phyloP scores from a whole-genome alignment of 495 filamentous ascomycete genomes.

The Hyaloscypha hepaticicola region DNA sequence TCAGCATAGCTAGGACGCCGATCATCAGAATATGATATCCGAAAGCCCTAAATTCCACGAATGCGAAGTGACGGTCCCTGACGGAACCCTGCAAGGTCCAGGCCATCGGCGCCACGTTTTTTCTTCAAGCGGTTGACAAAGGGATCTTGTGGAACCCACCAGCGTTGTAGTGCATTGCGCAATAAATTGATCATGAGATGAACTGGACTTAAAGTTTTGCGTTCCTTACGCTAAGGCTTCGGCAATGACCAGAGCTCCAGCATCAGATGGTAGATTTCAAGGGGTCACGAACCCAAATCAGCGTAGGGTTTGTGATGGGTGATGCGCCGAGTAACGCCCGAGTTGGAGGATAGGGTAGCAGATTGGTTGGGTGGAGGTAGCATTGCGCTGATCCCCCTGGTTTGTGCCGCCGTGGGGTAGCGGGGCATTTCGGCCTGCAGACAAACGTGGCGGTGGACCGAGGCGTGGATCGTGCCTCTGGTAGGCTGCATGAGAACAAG shows the following conservation, averaged over 20 bases:
- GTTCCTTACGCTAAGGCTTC: constrained; percentile 1
- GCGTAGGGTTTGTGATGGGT: background rate
- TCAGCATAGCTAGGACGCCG: background rate
- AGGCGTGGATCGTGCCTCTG: background rate
- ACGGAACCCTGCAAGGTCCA: background rate
- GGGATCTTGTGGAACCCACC: background rate
- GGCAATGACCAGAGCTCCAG: constrained; percentile 7
- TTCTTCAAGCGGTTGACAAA: background rate
- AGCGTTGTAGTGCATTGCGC: background rate
- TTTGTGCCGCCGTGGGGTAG: background rate
- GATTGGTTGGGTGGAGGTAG: constrained; percentile 1
- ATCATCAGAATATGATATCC: background rate
- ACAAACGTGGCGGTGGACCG: constrained; percentile 9
- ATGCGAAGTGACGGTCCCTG: background rate
- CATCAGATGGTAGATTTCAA: background rate
- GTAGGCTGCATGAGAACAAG: background rate
- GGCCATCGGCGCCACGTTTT: background rate
- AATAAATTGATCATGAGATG: constrained; percentile 6
- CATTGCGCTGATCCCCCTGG: background rate
- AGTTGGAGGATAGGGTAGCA: background rate
- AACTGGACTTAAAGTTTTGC: constrained; percentile 3
- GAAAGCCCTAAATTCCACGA: constrained; percentile 1
- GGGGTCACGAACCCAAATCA: background rate
- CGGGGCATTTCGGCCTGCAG: background rate
- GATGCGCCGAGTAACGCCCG: constrained; percentile 14